phyloP scores from a whole-genome alignment of 73 alveolate genomes.

The Stentor roeselii region DNA sequence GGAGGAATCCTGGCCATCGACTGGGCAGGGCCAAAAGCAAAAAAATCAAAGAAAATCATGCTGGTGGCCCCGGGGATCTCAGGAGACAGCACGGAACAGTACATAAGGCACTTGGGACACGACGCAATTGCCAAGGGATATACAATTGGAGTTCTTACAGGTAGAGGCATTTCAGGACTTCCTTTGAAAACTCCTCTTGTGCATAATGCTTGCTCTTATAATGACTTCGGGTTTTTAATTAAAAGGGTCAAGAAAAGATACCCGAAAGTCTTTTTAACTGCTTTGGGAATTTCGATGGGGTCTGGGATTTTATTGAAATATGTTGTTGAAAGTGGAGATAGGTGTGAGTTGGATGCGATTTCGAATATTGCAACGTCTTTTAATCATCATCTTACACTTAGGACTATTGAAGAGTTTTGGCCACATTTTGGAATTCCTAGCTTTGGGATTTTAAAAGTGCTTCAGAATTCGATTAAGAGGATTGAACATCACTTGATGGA shows the following conservation, averaged over 20 bases:
- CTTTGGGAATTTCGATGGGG: conserved; percentile 28
- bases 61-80: conserved; percentile 12
- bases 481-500: neutral
- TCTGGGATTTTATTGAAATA: neutral
- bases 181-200: neutral
- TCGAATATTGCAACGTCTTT: conserved; percentile 8
- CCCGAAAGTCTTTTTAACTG: conserved; percentile 2
- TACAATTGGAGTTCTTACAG: neutral
- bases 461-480: neutral
- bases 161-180: conserved; percentile 23
- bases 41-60: neutral
- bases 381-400: neutral
- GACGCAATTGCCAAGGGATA: conserved; percentile 19
- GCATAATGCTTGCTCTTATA: neutral
- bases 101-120: neutral
- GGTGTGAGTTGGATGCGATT: neutral
- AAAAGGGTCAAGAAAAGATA: neutral
- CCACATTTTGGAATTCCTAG: conserved; percentile 1
- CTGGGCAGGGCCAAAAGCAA: neutral
- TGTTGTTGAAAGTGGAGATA: conserved; percentile 22
- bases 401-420: neutral
- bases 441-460: neutral
- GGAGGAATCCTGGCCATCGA: conserved; percentile 3
- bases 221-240: conserved; percentile 2
- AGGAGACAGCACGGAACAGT: conserved; percentile 9